Evolutionary conservation across 805 yeast species (phyloP), one percentile per base, ranked within the genome.

Genomic region (Ascoidea asiatica): DNA sequence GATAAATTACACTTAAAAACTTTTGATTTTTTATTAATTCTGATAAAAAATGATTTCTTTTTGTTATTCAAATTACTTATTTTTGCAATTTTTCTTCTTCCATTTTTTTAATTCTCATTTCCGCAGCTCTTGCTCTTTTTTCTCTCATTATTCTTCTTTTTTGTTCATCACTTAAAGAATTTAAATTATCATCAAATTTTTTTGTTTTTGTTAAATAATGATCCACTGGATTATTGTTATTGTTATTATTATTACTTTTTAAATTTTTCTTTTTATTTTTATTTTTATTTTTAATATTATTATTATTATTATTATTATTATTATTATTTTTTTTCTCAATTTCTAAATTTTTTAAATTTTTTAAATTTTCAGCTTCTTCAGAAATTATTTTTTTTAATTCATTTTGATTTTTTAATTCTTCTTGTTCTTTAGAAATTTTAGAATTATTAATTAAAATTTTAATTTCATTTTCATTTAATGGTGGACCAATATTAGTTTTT

Each of bases 61-160:
- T 15, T 11, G 11, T 33, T 33, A 11, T 33, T 15, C 36, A 33
- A 33, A 11, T 41, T 39, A 21, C 19, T 5, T n/a, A 22, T 41
- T 42, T 40, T 42, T 38, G 43, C 42, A n/a, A 8, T 29, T 36
- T 37, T 42, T 40, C 46, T 38, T 37, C n/a, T n/a, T n/a, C n/a
- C 52, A 42, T 50, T 47, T 54, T 61, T 44, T 65, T 69, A 54
- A 85, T 53, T 52, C 98, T 70, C 0, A 90, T 95, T 59, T 92
- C 97, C 0, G 95, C 97, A 0, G 98, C 98, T 45, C 97, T 72
- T 1, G 97, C 97, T 44, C 97, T 70, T 56, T 89, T 89, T 55
- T 92, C 98, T 48, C 98, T 75, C 83, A 89, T 88, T 19, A 92
- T 63, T 54, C 79, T 73, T 71, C 72, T 69, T 54, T 77, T 72